These are phyloP conservation scores for Radiomyces spectabilis DNA, from an alignment of 192 early-diverging fungal genomes.

Conservation along the genomic window DNA sequence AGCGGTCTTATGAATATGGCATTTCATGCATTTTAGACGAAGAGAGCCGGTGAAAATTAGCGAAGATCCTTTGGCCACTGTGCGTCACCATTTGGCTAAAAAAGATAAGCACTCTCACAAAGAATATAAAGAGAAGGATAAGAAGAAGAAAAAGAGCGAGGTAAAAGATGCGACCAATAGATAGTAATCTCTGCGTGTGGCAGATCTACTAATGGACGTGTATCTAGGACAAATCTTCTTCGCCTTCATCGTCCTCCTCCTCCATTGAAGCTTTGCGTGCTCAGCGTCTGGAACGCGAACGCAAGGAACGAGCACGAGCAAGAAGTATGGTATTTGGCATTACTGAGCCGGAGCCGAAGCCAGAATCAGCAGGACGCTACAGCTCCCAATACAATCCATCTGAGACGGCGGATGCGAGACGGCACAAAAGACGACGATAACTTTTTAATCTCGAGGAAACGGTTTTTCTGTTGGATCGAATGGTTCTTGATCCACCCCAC, in stretches of 20 bases:
- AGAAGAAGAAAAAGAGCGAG: conserved; percentile 7
- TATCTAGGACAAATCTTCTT: too few species aligned
- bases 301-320: conserved; percentile 22
- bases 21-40: not conserved
- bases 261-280: conserved; percentile 35
- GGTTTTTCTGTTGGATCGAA: too few species aligned
- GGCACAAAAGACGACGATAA: conserved; percentile 14
- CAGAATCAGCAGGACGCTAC: conserved; percentile 19
- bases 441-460: too few species aligned
- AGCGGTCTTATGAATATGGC: conserved; percentile 7
- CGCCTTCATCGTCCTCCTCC: conserved; percentile 8
- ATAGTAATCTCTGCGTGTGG: too few species aligned
- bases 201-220: too few species aligned
- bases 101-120: not conserved
- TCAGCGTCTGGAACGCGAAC: conserved; percentile 37
- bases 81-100: conserved; percentile 9
- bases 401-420: conserved; percentile 37
- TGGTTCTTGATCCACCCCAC: too few species aligned
- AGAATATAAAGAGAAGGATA: conserved; percentile 19
- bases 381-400: conserved; percentile 47
- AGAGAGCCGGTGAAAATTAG: conserved; percentile 14
- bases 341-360: not conserved
- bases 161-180: not conserved
- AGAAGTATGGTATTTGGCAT: not conserved
- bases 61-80: conserved; percentile 31